These are phyloP conservation scores for Fraxinus cuspidata DNA, from an alignment of 257 asterid species.

Conservation along the genomic window DNA sequence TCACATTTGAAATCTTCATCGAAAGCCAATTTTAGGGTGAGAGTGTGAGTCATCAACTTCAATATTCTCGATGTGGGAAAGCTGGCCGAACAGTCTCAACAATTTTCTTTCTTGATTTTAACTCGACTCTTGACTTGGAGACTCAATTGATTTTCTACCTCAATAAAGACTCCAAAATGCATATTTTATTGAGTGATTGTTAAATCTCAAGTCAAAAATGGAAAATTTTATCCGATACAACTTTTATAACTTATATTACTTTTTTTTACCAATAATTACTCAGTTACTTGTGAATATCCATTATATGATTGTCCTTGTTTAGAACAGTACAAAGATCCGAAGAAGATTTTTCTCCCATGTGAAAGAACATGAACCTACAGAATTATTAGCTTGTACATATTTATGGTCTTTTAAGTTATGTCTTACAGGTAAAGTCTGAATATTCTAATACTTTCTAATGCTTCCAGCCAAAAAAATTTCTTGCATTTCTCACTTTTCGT, in stretches of 20 bases:
- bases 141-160: too few relatives aligned
- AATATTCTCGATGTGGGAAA: not conserved
- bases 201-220: not conserved
- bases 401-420: not conserved
- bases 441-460: too few relatives aligned
- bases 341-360: conserved; percentile 9
- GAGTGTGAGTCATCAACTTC: not conserved
- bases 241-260: not conserved
- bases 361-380: conserved; percentile 6
- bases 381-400: not conserved
- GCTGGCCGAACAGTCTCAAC: not conserved
- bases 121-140: not conserved
- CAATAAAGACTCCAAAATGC: too few relatives aligned
- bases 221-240: not conserved
- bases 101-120: too few relatives aligned
- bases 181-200: too few relatives aligned
- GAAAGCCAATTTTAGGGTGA: too few relatives aligned
- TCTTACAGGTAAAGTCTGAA: not conserved
- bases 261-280: not conserved
- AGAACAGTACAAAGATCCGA: not conserved
- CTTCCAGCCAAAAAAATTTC: too few relatives aligned
- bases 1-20: not conserved
- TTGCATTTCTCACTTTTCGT: too few relatives aligned
- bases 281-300: not conserved
- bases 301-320: conserved; percentile 1